phyloP scores from a whole-genome alignment of 306 rosid genomes.

The Citrullus amarus region DNA sequence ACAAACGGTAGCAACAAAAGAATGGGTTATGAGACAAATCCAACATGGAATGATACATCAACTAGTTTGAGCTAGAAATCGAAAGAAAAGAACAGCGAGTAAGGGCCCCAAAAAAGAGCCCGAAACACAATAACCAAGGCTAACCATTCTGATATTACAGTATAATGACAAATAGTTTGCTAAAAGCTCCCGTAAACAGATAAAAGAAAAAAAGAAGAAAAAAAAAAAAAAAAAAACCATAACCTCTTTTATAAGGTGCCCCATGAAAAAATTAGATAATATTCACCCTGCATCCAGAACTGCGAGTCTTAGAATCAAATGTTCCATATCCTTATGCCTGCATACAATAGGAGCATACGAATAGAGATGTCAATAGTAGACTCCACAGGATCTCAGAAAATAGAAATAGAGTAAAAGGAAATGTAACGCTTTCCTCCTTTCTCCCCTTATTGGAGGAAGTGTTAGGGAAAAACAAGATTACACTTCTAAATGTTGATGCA shows the following conservation, averaged over 20 bases:
- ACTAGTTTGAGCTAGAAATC: constrained; percentile 41
- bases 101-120: constrained; percentile 31
- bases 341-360: background rate
- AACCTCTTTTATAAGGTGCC: constrained; percentile 7
- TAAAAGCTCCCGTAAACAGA: constrained; percentile 25
- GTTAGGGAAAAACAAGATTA: background rate
- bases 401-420: background rate
- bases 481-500: background rate
- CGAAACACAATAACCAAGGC: constrained; percentile 30
- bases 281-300: constrained; percentile 20
- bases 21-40: background rate
- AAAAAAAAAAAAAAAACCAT: background rate
- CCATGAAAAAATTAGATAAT: constrained; percentile 53
- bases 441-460: background rate
- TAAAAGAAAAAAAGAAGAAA: too few species aligned
- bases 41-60: constrained; percentile 13
- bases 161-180: constrained; percentile 24
- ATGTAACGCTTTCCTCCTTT: background rate
- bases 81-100: constrained; percentile 25
- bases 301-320: constrained; percentile 2
- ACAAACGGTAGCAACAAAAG: background rate
- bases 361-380: background rate
- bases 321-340: constrained; percentile 6
- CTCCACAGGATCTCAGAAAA: background rate
- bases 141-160: constrained; percentile 46